phyloP scores from a whole-genome alignment of 1,139 yeast species.

The Diutina siamensis region DNA sequence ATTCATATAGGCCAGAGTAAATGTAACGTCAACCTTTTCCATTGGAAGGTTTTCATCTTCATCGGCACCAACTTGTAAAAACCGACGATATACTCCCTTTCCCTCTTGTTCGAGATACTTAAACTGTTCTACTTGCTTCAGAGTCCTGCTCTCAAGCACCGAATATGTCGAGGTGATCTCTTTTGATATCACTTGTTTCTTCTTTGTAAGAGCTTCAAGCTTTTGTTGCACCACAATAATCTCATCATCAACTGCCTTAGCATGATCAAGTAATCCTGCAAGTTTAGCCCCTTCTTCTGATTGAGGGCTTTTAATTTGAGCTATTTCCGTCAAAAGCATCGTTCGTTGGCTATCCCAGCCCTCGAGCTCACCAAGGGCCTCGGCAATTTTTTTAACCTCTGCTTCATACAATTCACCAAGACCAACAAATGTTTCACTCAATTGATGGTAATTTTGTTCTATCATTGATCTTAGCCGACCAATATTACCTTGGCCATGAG shows the following conservation, averaged over 20 bases:
- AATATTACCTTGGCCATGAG: not conserved
- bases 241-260: not conserved
- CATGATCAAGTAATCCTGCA: not conserved
- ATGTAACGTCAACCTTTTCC: not conserved
- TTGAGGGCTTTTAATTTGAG: not conserved
- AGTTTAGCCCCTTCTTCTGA: not conserved
- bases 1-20: not conserved
- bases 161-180: not conserved
- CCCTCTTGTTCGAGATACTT: not conserved
- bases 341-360: not conserved
- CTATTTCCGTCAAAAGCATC: not conserved
- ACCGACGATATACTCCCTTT: not conserved
- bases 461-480: not conserved
- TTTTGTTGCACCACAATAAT: not conserved
- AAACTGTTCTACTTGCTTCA: constrained; percentile 5
- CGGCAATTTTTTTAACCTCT: not conserved
- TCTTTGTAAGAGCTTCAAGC: not conserved
- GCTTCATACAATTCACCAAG: not conserved
- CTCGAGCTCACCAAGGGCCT: not conserved
- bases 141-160: constrained; percentile 5
- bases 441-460: not conserved
- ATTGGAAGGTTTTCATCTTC: not conserved
- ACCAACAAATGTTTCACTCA: not conserved
- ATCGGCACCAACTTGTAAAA: not conserved
- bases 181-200: not conserved